phyloP scores from a whole-genome alignment of 2,329 filamentous ascomycete species.

The Botrytis fragariae region DNA sequence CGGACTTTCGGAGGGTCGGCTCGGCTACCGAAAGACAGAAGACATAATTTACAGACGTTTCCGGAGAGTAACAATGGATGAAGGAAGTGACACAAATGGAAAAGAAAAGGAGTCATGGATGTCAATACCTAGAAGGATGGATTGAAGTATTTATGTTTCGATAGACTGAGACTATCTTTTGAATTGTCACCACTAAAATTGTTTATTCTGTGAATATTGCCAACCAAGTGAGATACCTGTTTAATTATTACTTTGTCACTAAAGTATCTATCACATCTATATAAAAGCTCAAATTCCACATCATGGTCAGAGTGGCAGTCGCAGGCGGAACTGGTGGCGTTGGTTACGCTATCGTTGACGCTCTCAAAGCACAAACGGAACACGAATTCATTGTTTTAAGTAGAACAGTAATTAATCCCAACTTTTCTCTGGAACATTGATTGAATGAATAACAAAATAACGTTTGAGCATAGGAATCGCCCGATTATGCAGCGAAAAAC shows the following conservation, averaged over 20 bases:
- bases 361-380: constrained; percentile 32
- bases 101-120: background rate
- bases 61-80: background rate
- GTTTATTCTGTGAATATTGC: background rate
- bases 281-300: background rate
- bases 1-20: background rate
- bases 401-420: constrained; percentile 31
- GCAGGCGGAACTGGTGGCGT: constrained; percentile 36
- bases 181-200: background rate
- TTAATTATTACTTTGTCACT: background rate
- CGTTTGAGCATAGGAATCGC: background rate
- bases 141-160: background rate
- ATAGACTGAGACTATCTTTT: background rate
- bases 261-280: background rate
- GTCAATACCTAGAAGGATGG: background rate
- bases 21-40: background rate
- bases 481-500: background rate
- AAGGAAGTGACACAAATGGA: background rate
- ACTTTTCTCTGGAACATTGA: background rate
- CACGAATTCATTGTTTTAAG: constrained; percentile 36
- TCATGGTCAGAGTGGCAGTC: constrained; percentile 17
- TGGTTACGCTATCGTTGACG: constrained; percentile 34
- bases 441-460: background rate
- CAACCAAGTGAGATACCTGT: background rate
- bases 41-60: background rate